Evolutionary conservation across 257 asterid genomes (phyloP).

Genomic region (Solanum commersonii): DNA sequence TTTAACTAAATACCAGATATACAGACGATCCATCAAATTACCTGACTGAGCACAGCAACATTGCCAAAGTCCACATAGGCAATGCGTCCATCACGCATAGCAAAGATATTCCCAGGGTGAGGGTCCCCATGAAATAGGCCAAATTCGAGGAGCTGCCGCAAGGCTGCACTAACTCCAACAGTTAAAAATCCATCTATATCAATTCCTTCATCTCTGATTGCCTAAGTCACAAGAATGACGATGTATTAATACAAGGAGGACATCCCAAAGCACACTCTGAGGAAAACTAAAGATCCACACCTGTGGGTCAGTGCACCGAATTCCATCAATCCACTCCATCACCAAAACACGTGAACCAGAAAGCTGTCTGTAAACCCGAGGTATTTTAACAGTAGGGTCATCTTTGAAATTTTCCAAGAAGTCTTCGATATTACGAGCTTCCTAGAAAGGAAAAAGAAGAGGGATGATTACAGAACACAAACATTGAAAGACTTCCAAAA

Average conservation of each 20-base stretch:
- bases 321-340: constrained; percentile 99
- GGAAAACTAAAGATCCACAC: constrained; percentile 20
- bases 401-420: constrained; percentile 91
- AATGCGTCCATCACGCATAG: constrained; percentile 98
- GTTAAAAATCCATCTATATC: constrained; percentile 84
- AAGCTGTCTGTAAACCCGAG: constrained; percentile 72
- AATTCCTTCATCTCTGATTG: constrained; percentile 79
- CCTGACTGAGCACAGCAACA: constrained; percentile 99
- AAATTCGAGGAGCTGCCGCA: constrained; percentile 90
- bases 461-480: not conserved
- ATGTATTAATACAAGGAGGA: constrained; percentile 3
- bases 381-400: constrained; percentile 96
- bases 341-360: constrained; percentile 90
- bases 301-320: constrained; percentile 98
- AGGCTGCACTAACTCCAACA: constrained; percentile 97
- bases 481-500: not conserved
- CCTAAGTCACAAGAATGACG: constrained; percentile 39
- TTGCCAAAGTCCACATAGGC: constrained; percentile 98
- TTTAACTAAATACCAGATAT: not conserved
- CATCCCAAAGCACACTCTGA: constrained; percentile 3
- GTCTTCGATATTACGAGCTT: constrained; percentile 97
- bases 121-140: constrained; percentile 99
- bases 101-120: constrained; percentile 98
- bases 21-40: constrained; percentile 10
- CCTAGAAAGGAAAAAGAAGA: constrained; percentile 32